Base-by-base conservation (phyloP, 2,329 filamentous ascomycete species). In the Paecilomyces variotii region DNA sequence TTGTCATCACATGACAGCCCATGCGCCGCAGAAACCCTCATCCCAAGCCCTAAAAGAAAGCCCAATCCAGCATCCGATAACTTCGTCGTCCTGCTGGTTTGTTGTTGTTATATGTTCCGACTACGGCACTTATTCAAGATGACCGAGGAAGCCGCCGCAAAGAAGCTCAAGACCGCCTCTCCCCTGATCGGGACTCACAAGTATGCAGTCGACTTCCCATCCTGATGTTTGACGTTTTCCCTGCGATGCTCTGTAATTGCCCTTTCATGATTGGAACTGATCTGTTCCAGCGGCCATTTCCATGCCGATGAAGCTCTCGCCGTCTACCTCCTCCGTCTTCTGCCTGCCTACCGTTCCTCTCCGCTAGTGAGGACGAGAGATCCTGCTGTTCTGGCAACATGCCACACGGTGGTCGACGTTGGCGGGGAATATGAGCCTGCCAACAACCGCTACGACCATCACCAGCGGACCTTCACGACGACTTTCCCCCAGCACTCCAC, bases 301-400 rank as follows among this genome's bases (percentile, higher is more conserved):
- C 94, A 99, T 80, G 94, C 94, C 74, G 94, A 99, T 76, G 94
- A 99, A 80, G 93, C 94, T 61, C 86, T 99, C 51, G 94, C 94
- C 59, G 92, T 99, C 64, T 91, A 96, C 81, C 91, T 99, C 82
- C 89, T 99, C 66, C 91, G 91, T 64, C 84, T 89, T 59, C 88
- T 97, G 19, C 93, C 94, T 25, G 79, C 87, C 60, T 99, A 97
- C 80, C 74, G 81, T 58, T 78, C 82, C 65, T 87, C 91, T 27
- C 73, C 81, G 51, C 87, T 99, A 51, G 81, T 96, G 55, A 91
- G 94, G 67, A 96, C 92, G 54, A 89, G 94, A 69, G 91, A 99
- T 75, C 86, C 91, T 19, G 82, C 85, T 27, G 74, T 87, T 32
- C 87, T 99, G 45, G 83, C 85, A 49, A 84, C 83, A 60, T 97